A percentile compares a stretch with the other conserved stretches of the same genome.
Conservation (phyloP, 1,139 yeast genomes). For the Arxiozyma bovina region DNA sequence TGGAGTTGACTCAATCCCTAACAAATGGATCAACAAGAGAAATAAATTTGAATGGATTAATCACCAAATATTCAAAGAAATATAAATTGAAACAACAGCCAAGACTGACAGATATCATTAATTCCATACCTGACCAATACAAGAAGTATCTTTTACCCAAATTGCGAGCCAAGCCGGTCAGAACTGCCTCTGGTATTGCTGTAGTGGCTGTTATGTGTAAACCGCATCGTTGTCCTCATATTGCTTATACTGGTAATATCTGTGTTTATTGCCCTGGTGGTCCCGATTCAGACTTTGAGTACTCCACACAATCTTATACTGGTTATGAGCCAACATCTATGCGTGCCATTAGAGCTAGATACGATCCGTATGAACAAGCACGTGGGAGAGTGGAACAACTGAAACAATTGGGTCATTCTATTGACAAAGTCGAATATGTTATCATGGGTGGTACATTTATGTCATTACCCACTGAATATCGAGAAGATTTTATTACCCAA, state of each 20-base stretch:
- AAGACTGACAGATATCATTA: conserved; percentile 84
- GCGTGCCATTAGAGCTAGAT: conserved; percentile 96
- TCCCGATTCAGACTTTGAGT: conserved; percentile 96
- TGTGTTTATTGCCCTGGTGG: conserved; percentile 99
- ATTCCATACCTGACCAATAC: conserved; percentile 93
- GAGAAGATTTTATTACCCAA: conserved; percentile 82
- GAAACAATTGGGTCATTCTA: conserved; percentile 89
- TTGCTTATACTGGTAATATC: conserved; percentile 96
- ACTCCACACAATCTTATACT: conserved; percentile 94
- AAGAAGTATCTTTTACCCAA: conserved; percentile 86
- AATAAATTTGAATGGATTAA: conserved; percentile 82
- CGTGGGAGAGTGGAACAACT: conserved; percentile 95
- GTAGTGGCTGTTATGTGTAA: conserved; percentile 99
- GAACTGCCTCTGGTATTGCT: conserved; percentile 97
- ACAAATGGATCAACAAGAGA: conserved; percentile 52
- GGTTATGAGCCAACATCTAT: conserved; percentile 98
- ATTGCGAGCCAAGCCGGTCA: conserved; percentile 92
- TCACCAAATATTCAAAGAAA: conserved; percentile 77
- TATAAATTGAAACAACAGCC: conserved; percentile 91
- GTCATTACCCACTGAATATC: conserved; percentile 83
- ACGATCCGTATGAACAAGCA: conserved; percentile 98
- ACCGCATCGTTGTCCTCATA: conserved; percentile 98
- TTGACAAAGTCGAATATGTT: conserved; percentile 94
- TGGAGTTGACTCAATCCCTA: conserved; percentile 75
- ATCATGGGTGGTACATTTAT: conserved; percentile 99